Conservation (phyloP, 164 flowering plant genomes). For the Tetrastigma voinierianum region DNA sequence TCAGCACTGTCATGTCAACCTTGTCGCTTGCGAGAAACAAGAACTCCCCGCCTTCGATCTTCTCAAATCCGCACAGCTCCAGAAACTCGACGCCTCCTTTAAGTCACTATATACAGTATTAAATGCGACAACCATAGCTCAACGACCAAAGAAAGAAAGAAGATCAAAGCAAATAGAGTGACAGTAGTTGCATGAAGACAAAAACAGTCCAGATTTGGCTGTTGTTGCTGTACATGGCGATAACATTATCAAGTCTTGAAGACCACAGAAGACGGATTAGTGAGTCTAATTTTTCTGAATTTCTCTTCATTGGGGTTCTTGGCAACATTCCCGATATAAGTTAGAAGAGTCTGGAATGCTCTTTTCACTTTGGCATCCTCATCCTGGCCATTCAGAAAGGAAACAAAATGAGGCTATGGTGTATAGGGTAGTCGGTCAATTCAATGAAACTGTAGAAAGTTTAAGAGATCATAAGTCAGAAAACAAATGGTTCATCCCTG, state of each 20-base stretch:
- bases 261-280: constrained; percentile 49
- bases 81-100: constrained; percentile 66
- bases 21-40: constrained; percentile 55
- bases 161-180: neutral
- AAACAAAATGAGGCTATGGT: constrained; percentile 6
- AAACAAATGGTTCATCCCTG: neutral
- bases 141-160: neutral
- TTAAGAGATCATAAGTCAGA: too few relatives aligned
- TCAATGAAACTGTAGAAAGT: too few relatives aligned
- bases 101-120: constrained; percentile 67
- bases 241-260: neutral
- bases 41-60: constrained; percentile 61
- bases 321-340: constrained; percentile 82
- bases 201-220: too few relatives aligned
- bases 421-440: neutral
- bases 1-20: constrained; percentile 52
- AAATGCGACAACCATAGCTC: neutral
- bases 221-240: neutral
- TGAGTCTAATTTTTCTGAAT: constrained; percentile 77
- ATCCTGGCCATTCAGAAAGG: constrained; percentile 44
- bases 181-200: neutral
- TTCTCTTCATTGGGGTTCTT: constrained; percentile 92
- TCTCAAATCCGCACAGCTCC: constrained; percentile 69
- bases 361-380: constrained; percentile 92
- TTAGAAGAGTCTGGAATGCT: constrained; percentile 92